Percentiles rank a stretch among this genome's conserved stretches.
Evolutionary conservation across 805 yeast genomes (phyloP).

Genomic region (Barnettozyma wickerhamii): DNA sequence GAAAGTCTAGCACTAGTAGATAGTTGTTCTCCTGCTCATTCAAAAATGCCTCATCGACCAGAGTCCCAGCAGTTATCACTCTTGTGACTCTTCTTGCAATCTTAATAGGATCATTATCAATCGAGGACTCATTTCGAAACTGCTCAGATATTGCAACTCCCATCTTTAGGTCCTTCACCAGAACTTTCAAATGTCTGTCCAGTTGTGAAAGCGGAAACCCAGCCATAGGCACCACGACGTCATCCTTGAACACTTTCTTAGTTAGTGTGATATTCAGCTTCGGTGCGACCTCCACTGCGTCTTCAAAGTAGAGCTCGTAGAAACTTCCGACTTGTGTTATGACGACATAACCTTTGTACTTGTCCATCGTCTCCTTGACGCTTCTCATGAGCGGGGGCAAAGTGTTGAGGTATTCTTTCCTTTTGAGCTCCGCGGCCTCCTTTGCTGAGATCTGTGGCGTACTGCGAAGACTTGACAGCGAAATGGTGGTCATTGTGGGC

Average conservation of each 20-base stretch:
- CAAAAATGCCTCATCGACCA: constrained; percentile 80
- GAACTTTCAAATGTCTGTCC: constrained; percentile 65
- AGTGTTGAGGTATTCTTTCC: constrained; percentile 3
- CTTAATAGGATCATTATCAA: constrained; percentile 31
- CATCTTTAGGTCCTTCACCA: constrained; percentile 64
- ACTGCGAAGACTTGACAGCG: neutral
- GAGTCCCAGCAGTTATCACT: constrained; percentile 88
- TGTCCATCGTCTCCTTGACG: constrained; percentile 39
- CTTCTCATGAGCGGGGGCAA: constrained; percentile 33
- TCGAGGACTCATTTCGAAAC: constrained; percentile 26
- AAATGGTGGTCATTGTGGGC: constrained; percentile 3
- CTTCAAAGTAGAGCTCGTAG: constrained; percentile 85
- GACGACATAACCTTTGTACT: constrained; percentile 51
- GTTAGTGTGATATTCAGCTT: constrained; percentile 71
- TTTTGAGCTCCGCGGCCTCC: neutral
- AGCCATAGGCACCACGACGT: constrained; percentile 65
- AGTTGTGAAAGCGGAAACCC: constrained; percentile 81
- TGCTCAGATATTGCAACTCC: constrained; percentile 88
- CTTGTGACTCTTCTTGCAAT: constrained; percentile 71
- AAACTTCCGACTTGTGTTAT: constrained; percentile 83
- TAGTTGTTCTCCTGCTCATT: constrained; percentile 70
- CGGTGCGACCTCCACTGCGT: constrained; percentile 72
- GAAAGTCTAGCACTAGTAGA: constrained; percentile 60
- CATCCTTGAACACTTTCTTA: constrained; percentile 38
- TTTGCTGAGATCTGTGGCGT: neutral